Evolutionary conservation across 345 rosid species (phyloP), one percentile per base, ranked within the genome.

Genomic region (Pugionium dolabratum): DNA sequence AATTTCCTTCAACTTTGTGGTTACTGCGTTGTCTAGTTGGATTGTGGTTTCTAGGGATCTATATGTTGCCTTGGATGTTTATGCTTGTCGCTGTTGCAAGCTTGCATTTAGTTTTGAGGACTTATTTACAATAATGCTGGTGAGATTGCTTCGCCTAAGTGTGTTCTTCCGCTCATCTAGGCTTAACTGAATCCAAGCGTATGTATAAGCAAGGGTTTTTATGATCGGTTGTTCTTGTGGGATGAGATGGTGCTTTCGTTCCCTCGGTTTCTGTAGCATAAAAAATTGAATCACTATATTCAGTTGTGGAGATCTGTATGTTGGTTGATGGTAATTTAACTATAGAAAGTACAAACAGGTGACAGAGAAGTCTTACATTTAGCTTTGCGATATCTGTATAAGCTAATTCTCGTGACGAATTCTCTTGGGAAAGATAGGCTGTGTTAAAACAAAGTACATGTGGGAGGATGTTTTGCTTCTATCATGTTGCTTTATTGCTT

Each of bases 391-490:
- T 8, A 40, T 33, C 11, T 0, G 40, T 57, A 32, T 32, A 52
- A 34, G 54, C n/a, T 37, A 9, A 32, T 26, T 9, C 42, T 47
- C 49, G 33, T 59, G 42, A 61, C 50, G 45, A 69, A 3, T 9
- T 59, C 27, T 32, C 36, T 51, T 18, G 18, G 18, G 18, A 18
- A 18, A 18, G 18, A 40, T 25, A 11, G 35, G 66, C 5, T 49
- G n/a, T 46, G 31, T 47, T 50, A 7, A 35, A 44, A 28, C 10
- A 2, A 50, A 7, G 5, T 5, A 3, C 67, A 34, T 29, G 8
- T n/a, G 55, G 26, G n/a, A 37, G 36, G 49, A 37, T 42, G 30
- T 70, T 44, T 68, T 60, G 42, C 45, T 42, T 10, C 34, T 35
- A 27, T 56, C 37, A 10, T 30, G 28, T 9, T 59, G 73, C 42